Base-by-base conservation (phyloP, 2,329 filamentous ascomycete genomes). In the Sclerotinia nivalis region DNA sequence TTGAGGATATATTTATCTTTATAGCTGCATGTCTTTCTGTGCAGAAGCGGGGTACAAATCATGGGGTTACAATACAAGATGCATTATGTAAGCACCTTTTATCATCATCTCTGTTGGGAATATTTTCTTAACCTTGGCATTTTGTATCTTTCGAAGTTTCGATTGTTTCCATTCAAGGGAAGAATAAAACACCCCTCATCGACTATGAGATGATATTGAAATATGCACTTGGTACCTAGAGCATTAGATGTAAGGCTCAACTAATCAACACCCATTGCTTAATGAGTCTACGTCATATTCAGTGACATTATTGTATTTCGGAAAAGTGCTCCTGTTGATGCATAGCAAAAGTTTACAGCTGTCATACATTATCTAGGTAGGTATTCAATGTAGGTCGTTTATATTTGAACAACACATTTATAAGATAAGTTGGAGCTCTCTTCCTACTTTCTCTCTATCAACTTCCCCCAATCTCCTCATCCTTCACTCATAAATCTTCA, bases 31-130 rank as follows among this genome's bases (percentile, higher is more conserved):
- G 5, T 56, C 20, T 2, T n/a, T 37, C 12, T 22, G 8, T 50
- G 22, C 45, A 4, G 18, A 18, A 25, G 60, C 34, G 45, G 28
- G 18, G 43, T 43, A 45, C 25, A 15, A 18, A 34, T 61, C 40
- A 20, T 43, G 31, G 22, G 28, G 59, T 49, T 45, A 43, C 6
- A 43, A 31, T 50, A 62, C 25, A 34, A 49, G 18, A 62, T 25
- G 60, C 25, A 22, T 64, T 64, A 50, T 47, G 22, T 64, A 64
- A 64, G 60, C 60, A 50, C 8, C 2, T 6, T 58, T 22, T 13
- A 20, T 40, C 55, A 54, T 12, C 45, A 62, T 50, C 45, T 25
- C 28, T 34, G 3, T 25, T 12, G 18, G n/a, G 4, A 20, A 7
- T 28, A 34, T 13, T 20, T 34, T 10, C 31, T 22, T 31, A 4